phyloP scores from a whole-genome alignment of 2,329 filamentous ascomycete genomes.

The Metarhizium brunneum region DNA sequence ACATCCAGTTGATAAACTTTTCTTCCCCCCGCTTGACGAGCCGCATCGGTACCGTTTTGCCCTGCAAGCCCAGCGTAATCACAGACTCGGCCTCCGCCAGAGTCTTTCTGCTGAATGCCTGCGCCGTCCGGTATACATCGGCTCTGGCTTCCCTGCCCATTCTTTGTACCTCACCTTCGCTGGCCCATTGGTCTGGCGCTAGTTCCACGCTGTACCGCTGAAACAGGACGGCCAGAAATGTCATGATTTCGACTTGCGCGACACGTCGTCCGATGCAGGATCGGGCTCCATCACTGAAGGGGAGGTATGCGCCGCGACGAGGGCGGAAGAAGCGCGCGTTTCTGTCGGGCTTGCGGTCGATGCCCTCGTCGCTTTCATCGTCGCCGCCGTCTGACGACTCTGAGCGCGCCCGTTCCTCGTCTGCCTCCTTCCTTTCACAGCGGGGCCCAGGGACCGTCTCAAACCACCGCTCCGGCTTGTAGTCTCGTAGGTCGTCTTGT shows the following conservation, averaged over 20 bases:
- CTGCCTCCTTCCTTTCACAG: not conserved
- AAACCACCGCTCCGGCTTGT: slow-evolving; percentile 67
- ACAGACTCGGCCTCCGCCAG: slow-evolving; percentile 49
- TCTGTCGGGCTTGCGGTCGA: slow-evolving; percentile 44
- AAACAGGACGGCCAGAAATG: slow-evolving; percentile 45
- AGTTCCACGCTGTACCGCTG: slow-evolving; percentile 59
- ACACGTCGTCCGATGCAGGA: slow-evolving; percentile 50
- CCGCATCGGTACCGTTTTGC: slow-evolving; percentile 52
- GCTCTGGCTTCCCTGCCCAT: slow-evolving; percentile 39
- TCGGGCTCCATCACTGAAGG: slow-evolving; percentile 49
- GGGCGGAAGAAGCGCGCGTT: slow-evolving; percentile 52
- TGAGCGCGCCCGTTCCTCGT: not conserved
- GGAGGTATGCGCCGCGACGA: slow-evolving; percentile 44
- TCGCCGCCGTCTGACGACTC: slow-evolving; percentile 19
- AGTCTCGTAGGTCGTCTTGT: slow-evolving; percentile 54
- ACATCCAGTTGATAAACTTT: slow-evolving; percentile 45
- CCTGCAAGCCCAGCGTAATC: slow-evolving; percentile 63
- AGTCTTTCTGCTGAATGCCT: slow-evolving; percentile 40
- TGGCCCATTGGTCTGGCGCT: slow-evolving; percentile 52
- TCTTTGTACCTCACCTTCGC: slow-evolving; percentile 40
- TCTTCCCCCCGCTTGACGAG: slow-evolving; percentile 62
- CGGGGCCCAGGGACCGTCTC: slow-evolving; percentile 16
- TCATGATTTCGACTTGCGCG: slow-evolving; percentile 49
- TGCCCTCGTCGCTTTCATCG: slow-evolving; percentile 42
- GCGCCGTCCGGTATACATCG: slow-evolving; percentile 52